These are phyloP conservation scores for Syzygium aqueum DNA, from an alignment of 345 rosid species.

Conservation along the genomic window DNA sequence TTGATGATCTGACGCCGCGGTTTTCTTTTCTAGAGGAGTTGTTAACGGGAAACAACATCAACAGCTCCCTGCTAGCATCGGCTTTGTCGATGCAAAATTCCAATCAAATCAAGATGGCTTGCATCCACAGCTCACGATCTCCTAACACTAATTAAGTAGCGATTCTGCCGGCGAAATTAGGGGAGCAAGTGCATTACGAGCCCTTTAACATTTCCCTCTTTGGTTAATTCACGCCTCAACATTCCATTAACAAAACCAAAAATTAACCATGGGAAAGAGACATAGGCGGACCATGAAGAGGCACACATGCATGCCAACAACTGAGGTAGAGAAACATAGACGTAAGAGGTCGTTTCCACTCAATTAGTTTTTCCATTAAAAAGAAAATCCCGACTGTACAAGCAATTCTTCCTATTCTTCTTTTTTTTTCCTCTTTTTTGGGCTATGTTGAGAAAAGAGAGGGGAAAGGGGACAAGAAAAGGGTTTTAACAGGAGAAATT, in stretches of 20 bases:
- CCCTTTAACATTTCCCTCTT: background rate
- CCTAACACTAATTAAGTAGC: background rate
- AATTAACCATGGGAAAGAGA: background rate
- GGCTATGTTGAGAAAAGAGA: background rate
- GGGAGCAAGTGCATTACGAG: background rate
- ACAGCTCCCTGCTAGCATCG: background rate
- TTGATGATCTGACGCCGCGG: rapidly evolving
- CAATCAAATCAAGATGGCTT: background rate
- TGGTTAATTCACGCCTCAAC: background rate
- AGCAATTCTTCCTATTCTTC: conserved; percentile 12
- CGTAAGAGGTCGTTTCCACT: background rate
- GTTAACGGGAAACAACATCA: background rate
- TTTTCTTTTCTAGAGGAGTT: background rate
- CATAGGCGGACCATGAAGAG: background rate
- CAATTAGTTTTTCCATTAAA: background rate
- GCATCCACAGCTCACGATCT: background rate
- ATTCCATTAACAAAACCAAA: background rate
- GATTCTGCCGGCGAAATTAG: background rate
- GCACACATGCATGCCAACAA: background rate
- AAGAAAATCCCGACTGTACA: conserved; percentile 63
- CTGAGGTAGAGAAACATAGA: background rate
- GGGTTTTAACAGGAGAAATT: conserved; percentile 45
- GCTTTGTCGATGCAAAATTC: background rate
- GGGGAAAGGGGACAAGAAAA: conserved; percentile 1
- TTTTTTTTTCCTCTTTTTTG: background rate